phyloP scores from a whole-genome alignment of 2,329 filamentous ascomycete species.

The Diaporthe citriasiana region DNA sequence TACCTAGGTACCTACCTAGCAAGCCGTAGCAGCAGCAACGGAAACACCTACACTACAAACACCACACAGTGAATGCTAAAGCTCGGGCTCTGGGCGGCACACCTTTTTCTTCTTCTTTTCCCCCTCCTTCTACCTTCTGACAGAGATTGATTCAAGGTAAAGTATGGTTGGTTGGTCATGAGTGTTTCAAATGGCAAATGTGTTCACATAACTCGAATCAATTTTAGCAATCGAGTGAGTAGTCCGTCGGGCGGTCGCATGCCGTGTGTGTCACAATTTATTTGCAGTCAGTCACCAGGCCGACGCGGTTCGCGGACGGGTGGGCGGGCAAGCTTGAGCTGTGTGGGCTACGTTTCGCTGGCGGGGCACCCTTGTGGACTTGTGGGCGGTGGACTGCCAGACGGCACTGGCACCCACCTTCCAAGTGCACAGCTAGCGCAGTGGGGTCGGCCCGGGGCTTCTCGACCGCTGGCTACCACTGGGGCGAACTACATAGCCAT shows the following conservation, averaged over 20 bases:
- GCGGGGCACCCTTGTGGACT: constrained; percentile 4
- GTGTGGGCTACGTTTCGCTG: constrained; percentile 8
- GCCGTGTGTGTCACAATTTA: not conserved
- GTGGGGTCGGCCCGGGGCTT: constrained; percentile 32
- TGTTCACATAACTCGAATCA: not conserved
- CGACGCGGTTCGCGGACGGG: constrained; percentile 22
- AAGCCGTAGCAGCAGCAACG: not conserved
- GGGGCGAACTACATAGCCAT: not conserved
- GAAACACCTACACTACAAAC: not conserved
- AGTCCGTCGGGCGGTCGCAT: not conserved
- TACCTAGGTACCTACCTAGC: not conserved
- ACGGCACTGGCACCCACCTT: constrained; percentile 6
- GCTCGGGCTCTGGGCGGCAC: not conserved
- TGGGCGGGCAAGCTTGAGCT: not conserved
- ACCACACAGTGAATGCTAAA: not conserved
- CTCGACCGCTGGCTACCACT: constrained; percentile 17
- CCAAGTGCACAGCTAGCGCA: not conserved
- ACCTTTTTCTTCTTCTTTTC: not conserved
- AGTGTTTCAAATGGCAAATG: not conserved
- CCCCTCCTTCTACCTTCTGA: not conserved
- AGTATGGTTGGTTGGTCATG: not conserved
- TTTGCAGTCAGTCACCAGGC: constrained; percentile 22
- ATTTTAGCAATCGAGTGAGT: not conserved
- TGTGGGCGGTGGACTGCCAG: not conserved
- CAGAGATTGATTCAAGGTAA: not conserved